Percentiles rank a stretch among this genome's conserved stretches.
Evolutionary conservation across 352 stramenopile genomes (phyloP).

Genomic region (Phytophthora sp.): DNA sequence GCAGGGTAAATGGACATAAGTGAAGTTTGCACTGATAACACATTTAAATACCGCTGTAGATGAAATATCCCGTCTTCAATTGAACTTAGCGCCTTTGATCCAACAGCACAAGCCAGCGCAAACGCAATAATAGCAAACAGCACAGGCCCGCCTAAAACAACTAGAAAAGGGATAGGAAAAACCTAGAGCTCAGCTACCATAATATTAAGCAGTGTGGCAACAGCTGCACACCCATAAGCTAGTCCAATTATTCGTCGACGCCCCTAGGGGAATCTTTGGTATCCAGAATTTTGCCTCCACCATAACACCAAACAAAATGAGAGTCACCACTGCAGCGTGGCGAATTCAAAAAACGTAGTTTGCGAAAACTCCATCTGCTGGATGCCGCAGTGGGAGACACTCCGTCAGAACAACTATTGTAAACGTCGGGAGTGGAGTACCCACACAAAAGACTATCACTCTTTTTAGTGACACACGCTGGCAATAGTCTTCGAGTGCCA

Average conservation of each 20-base stretch:
- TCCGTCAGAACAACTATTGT: constrained; percentile 4
- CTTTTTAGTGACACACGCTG: constrained; percentile 6
- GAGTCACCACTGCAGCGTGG: constrained; percentile 2
- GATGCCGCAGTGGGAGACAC: not conserved
- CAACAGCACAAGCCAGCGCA: constrained; percentile 15
- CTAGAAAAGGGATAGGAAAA: constrained; percentile 33
- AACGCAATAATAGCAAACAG: constrained; percentile 13
- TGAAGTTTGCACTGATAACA: constrained; percentile 16
- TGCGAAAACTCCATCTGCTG: not conserved
- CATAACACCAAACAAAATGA: constrained; percentile 12
- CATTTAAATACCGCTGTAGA: constrained; percentile 8
- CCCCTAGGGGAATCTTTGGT: constrained; percentile 7
- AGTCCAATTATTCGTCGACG: not conserved
- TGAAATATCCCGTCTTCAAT: constrained; percentile 12
- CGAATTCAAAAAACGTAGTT: constrained; percentile 32
- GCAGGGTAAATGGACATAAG: constrained; percentile 22
- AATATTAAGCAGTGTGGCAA: constrained; percentile 11
- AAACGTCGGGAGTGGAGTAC: constrained; percentile 3
- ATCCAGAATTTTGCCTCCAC: constrained; percentile 14
- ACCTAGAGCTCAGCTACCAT: constrained; percentile 18
- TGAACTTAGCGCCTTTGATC: not conserved
- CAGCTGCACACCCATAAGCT: not conserved
- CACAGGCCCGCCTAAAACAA: constrained; percentile 3
- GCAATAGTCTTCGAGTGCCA: constrained; percentile 27
- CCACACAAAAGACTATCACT: constrained; percentile 1